phyloP scores from a whole-genome alignment of 2,329 filamentous ascomycete genomes.

The Mycocentrospora acerina region DNA sequence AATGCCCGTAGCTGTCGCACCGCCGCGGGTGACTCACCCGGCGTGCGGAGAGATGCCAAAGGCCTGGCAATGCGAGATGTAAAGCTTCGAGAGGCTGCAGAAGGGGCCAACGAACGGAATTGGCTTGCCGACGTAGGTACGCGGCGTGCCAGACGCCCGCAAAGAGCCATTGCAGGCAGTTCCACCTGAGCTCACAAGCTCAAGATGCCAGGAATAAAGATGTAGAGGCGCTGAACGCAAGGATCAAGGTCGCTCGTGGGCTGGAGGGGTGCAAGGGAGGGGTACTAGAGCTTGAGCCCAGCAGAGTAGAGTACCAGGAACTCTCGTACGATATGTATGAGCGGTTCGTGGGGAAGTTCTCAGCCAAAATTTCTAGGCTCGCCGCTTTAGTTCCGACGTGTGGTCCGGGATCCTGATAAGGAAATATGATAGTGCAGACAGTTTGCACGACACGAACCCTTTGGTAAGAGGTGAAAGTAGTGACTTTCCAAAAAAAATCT shows the following conservation, averaged over 20 bases:
- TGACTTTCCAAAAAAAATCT: no score
- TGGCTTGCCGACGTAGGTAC: slow-evolving; percentile 38
- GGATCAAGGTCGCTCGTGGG: slow-evolving; percentile 18
- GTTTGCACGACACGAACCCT: no score
- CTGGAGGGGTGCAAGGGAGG: slow-evolving; percentile 30
- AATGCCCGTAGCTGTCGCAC: slow-evolving; percentile 42
- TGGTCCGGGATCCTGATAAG: slow-evolving; percentile 22
- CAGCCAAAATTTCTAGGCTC: slow-evolving; percentile 36
- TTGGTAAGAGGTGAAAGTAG: no score
- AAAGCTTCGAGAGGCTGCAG: slow-evolving; percentile 34
- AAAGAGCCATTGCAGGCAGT: slow-evolving; percentile 44
- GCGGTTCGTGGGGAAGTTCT: slow-evolving; percentile 34
- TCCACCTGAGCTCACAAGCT: slow-evolving; percentile 37
- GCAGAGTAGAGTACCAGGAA: slow-evolving; percentile 28
- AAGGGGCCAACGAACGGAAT: slow-evolving; percentile 32
- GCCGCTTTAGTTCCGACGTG: slow-evolving; percentile 34
- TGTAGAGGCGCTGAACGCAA: slow-evolving; percentile 20
- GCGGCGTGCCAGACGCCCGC: slow-evolving; percentile 45
- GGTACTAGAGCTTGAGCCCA: slow-evolving; percentile 32
- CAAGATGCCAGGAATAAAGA: slow-evolving; percentile 18
- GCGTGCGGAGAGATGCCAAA: slow-evolving; percentile 30
- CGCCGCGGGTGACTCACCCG: slow-evolving; percentile 34
- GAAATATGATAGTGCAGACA: background rate
- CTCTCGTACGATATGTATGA: slow-evolving; percentile 30
- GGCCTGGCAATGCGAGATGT: slow-evolving; percentile 35